phyloP scores from a whole-genome alignment of 805 yeast genomes.

The Saturnispora halmiae region DNA sequence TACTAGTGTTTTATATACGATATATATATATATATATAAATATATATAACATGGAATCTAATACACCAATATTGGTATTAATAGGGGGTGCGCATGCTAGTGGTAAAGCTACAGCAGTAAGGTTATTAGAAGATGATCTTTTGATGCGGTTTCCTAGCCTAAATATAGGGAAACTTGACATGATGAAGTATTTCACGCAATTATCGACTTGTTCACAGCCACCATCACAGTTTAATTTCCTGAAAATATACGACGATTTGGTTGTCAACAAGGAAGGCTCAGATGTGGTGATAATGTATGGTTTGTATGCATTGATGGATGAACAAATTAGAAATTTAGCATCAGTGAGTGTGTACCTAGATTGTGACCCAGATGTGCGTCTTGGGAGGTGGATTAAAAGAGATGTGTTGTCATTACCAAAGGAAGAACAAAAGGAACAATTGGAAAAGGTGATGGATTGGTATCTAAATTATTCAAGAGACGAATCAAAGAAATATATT shows the following conservation, averaged over 20 bases:
- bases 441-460: slow-evolving; percentile 32
- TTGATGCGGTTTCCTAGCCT: slow-evolving; percentile 15
- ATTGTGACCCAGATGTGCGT: slow-evolving; percentile 78
- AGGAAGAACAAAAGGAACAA: slow-evolving; percentile 6
- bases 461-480: slow-evolving; percentile 49
- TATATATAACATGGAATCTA: not conserved
- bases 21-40: too few species aligned
- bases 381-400: slow-evolving; percentile 65
- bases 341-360: slow-evolving; percentile 62
- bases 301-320: slow-evolving; percentile 73
- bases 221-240: slow-evolving; percentile 38
- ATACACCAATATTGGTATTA: slow-evolving; percentile 17
- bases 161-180: slow-evolving; percentile 19
- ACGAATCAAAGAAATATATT: slow-evolving; percentile 60
- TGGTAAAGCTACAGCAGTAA: slow-evolving; percentile 26
- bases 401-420: slow-evolving; percentile 18
- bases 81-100: slow-evolving; percentile 31
- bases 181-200: slow-evolving; percentile 15
- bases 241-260: slow-evolving; percentile 18
- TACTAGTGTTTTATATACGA: too few species aligned
- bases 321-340: slow-evolving; percentile 45
- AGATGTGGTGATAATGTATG: slow-evolving; percentile 50
- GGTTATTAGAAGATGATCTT: slow-evolving; percentile 18
- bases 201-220: not conserved
- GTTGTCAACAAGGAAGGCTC: not conserved